A percentile compares a stretch with the other conserved stretches of the same genome.
These are phyloP conservation scores for Hypocrella siamensis DNA, from an alignment of 2,329 filamentous ascomycete species.

Conservation along the genomic window DNA sequence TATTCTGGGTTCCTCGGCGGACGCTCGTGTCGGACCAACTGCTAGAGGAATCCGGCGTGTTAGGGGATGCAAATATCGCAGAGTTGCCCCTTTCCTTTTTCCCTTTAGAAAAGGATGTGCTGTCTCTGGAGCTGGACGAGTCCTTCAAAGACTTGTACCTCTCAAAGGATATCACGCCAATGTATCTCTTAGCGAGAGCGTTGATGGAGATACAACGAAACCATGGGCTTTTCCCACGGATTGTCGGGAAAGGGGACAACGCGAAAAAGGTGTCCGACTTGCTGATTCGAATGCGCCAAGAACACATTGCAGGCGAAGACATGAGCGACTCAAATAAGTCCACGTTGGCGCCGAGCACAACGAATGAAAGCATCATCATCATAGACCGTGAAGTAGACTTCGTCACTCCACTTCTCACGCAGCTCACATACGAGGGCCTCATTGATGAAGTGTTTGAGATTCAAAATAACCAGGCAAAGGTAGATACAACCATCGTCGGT, in stretches of 20 bases:
- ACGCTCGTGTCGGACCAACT: constrained; percentile 84
- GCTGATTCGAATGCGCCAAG: constrained; percentile 79
- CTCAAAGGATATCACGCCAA: constrained; percentile 78
- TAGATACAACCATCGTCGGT: constrained; percentile 81
- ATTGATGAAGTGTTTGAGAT: constrained; percentile 91
- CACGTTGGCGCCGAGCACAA: constrained; percentile 69
- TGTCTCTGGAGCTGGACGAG: constrained; percentile 81
- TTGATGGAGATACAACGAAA: constrained; percentile 88
- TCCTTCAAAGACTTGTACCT: constrained; percentile 80
- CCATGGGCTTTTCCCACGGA: constrained; percentile 84
- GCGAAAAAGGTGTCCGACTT: constrained; percentile 79
- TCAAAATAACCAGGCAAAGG: constrained; percentile 79
- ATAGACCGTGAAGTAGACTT: constrained; percentile 93
- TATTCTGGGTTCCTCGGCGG: constrained; percentile 89
- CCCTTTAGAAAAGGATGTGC: constrained; percentile 75
- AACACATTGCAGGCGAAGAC: constrained; percentile 68
- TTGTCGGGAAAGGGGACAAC: constrained; percentile 91
- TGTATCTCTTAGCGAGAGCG: constrained; percentile 76
- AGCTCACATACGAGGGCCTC: constrained; percentile 90
- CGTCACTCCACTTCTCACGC: constrained; percentile 79
- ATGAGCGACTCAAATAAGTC: constrained; percentile 43
- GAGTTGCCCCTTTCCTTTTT: constrained; percentile 85
- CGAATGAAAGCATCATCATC: constrained; percentile 80
- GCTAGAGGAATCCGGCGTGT: constrained; percentile 80
- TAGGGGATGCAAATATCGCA: constrained; percentile 79